Conservation (phyloP, 1,284 basidiomycete species). For the Boletus semigastroideus region DNA sequence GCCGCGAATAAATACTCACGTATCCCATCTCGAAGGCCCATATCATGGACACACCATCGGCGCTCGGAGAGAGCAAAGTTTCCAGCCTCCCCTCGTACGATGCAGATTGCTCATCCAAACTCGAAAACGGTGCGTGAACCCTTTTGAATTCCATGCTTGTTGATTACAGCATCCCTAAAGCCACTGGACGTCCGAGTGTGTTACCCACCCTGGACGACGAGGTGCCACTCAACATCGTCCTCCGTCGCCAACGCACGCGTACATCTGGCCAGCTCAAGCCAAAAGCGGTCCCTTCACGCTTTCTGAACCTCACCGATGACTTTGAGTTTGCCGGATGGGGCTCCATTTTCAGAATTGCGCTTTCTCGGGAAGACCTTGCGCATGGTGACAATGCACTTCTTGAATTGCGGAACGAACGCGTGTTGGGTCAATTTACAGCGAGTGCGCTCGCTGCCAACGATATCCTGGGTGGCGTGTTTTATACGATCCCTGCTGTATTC, state of each 20-base stretch:
- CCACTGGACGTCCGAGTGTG: not conserved
- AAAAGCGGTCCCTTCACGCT: slow-evolving; percentile 52
- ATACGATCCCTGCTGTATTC: slow-evolving; percentile 65
- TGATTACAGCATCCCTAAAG: slow-evolving; percentile 3
- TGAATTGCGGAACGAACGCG: slow-evolving; percentile 32
- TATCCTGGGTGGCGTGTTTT: slow-evolving; percentile 68
- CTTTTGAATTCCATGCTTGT: not conserved
- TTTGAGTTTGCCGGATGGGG: slow-evolving; percentile 74
- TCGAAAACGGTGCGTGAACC: slow-evolving; percentile 5
- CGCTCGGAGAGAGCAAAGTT: not conserved
- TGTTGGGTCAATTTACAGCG: slow-evolving; percentile 56
- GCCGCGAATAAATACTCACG: too few species aligned
- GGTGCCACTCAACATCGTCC: slow-evolving; percentile 52
- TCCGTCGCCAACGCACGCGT: slow-evolving; percentile 57
- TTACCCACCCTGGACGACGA: slow-evolving; percentile 40
- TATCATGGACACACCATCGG: slow-evolving; percentile 13
- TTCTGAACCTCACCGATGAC: slow-evolving; percentile 59
- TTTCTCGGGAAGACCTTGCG: slow-evolving; percentile 38
- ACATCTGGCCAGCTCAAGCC: slow-evolving; percentile 46
- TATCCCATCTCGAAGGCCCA: too few species aligned
- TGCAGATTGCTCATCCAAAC: not conserved
- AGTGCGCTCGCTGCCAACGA: slow-evolving; percentile 68
- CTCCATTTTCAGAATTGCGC: slow-evolving; percentile 42
- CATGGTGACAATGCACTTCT: slow-evolving; percentile 39
- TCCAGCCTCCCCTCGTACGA: not conserved